phyloP scores from a whole-genome alignment of 1,284 basidiomycete genomes.

The Trichosporon inkin region DNA sequence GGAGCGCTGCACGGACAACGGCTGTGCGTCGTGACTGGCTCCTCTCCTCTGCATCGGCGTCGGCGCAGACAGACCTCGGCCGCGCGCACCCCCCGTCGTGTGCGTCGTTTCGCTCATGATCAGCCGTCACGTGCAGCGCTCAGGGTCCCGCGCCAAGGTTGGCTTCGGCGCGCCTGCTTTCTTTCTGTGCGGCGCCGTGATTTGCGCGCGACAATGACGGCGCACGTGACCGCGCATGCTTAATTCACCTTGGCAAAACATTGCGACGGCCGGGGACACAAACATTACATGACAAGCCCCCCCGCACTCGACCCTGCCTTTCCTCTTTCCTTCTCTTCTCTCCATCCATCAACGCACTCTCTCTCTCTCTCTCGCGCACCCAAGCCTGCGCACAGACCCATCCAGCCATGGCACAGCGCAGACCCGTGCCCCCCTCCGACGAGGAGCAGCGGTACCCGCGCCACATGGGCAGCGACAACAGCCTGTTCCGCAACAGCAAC shows the following conservation, averaged over 20 bases:
- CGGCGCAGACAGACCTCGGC: too few relatives aligned
- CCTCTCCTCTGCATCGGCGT: not conserved
- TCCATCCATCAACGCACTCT: not conserved
- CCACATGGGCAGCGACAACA: slow-evolving; percentile 1
- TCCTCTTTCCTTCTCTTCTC: slow-evolving; percentile 5
- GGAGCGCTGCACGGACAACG: not conserved
- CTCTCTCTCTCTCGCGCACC: not conserved
- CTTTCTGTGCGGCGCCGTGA: not conserved
- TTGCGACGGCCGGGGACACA: not conserved
- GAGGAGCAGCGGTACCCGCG: not conserved
- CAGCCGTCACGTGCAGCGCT: too few relatives aligned
- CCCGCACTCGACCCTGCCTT: slow-evolving; percentile 4
- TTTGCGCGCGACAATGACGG: not conserved
- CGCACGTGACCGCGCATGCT: not conserved
- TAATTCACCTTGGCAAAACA: slow-evolving; percentile 3
- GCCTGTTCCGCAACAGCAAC: slow-evolving; percentile 12
- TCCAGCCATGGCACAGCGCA: slow-evolving; percentile 1
- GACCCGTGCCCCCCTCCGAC: not conserved
- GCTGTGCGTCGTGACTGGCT: not conserved
- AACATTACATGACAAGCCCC: slow-evolving; percentile 5
- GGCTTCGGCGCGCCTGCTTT: slow-evolving; percentile 4
- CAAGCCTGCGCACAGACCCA: not conserved
- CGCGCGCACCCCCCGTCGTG: too few relatives aligned
- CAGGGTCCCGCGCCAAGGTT: too few relatives aligned
- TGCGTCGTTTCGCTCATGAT: too few relatives aligned